Base-by-base conservation (phyloP, 2,329 filamentous ascomycete genomes). In the Albifimbria verrucaria region DNA sequence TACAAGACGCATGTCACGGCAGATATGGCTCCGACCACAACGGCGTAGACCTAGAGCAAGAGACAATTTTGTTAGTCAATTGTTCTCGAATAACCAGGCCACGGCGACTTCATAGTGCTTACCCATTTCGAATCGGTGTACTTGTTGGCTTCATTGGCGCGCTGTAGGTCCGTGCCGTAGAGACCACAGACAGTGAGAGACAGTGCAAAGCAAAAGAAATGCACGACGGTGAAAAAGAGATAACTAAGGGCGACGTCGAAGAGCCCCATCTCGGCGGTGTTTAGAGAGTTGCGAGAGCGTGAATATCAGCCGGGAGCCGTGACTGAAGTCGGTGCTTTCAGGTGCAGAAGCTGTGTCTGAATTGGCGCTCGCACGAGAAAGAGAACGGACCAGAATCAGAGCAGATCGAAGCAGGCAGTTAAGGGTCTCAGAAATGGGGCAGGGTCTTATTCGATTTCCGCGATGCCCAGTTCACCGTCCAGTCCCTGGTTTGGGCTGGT, bases 141-240 rank as follows among this genome's bases (percentile, higher is more conserved):
- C 41, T 74, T 74, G 51, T 77, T 66, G 4, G 75, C 66, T 18
- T 81, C 71, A 36, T 73, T 67, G 1, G 83, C 82, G 21, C 71
- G 69, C 55, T 82, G 71, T 6, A 94, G 72, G 65, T 93, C 88
- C 22, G 79, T 72, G 32, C 85, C 89, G 59, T 94, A 96, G 20
- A 96, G 81, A 1, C 88, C 92, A 58, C 87, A 86, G 51, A 94
- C 88, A 1, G 88, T 81, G 53, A 96, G 72, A 15, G 85, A 90
- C 58, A 95, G 78, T 53, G 89, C 79, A 64, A 96, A 86, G 65
- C 93, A 89, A 55, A 87, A 72, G 68, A 92, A 78, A 66, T 92
- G 88, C n/a, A 92, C 72, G 58, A 79, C 59, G 22, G 78, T 73
- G 65, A 88, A 87, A 59, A 77, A 64, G 60, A 86, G 60, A 58